Evolutionary conservation across 345 rosid genomes (phyloP).

Genomic region (Atalantia buxifolia): DNA sequence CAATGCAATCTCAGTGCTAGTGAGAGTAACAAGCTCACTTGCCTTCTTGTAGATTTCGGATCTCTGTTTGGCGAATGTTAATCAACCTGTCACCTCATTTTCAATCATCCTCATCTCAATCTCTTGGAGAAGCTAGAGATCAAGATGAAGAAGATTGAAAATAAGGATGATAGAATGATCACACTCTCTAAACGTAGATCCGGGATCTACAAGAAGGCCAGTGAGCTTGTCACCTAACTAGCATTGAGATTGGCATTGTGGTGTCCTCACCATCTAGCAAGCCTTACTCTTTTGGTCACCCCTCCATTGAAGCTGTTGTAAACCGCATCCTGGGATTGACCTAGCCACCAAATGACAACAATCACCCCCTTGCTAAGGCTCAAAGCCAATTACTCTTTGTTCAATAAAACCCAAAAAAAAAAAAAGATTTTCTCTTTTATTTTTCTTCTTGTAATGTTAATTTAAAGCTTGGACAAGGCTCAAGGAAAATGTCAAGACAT

Average conservation of each 20-base stretch:
- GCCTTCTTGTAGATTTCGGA: too few relatives aligned
- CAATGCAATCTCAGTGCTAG: too few relatives aligned
- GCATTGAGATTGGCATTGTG: slow-evolving; percentile 21
- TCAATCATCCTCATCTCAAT: too few relatives aligned
- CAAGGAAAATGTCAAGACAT: too few relatives aligned
- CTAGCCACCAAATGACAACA: neutral
- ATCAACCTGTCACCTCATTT: too few relatives aligned
- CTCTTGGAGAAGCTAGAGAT: slow-evolving; percentile 2
- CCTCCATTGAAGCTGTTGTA: slow-evolving; percentile 21
- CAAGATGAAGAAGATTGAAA: slow-evolving; percentile 19
- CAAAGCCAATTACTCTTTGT: too few relatives aligned
- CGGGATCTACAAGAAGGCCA: slow-evolving; percentile 39
- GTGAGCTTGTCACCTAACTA: slow-evolving; percentile 32
- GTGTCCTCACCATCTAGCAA: slow-evolving; percentile 34
- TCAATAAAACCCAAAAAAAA: too few relatives aligned
- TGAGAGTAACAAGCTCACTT: too few relatives aligned
- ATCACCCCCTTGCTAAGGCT: neutral
- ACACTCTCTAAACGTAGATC: slow-evolving; percentile 38
- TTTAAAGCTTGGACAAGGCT: too few relatives aligned
- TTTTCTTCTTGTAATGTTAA: too few relatives aligned
- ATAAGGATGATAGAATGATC: slow-evolving; percentile 19
- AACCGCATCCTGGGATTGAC: slow-evolving; percentile 11
- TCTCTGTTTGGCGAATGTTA: too few relatives aligned
- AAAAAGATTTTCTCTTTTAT: too few relatives aligned
- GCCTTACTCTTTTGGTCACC: slow-evolving; percentile 33